Evolutionary conservation across 2,329 filamentous ascomycete genomes (phyloP).

Genomic region (Monilinia fructigena): DNA sequence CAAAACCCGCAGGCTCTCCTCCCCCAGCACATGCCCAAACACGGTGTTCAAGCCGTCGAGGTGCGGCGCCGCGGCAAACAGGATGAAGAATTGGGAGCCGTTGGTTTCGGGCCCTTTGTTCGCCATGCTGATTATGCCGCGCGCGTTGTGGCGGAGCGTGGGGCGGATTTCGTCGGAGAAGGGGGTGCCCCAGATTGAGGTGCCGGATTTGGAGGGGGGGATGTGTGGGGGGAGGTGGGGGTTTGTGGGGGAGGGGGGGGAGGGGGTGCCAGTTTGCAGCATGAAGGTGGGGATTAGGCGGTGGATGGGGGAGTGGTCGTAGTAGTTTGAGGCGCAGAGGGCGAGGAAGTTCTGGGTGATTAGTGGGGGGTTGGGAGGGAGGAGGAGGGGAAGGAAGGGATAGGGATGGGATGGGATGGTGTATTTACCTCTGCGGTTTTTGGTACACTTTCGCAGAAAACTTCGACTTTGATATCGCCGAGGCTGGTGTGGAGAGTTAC

Average conservation of each 20-base stretch:
- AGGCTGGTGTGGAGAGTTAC: conserved; percentile 80
- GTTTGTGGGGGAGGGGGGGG: conserved; percentile 48
- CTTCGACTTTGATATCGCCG: conserved; percentile 89
- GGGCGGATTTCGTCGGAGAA: conserved; percentile 83
- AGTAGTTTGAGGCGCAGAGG: conserved; percentile 77
- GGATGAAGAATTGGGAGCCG: conserved; percentile 79
- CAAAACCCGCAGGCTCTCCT: conserved; percentile 63
- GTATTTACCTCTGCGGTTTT: conserved; percentile 75
- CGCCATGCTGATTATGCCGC: conserved; percentile 74
- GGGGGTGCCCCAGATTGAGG: conserved; percentile 69
- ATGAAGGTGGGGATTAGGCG: conserved; percentile 80
- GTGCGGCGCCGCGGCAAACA: conserved; percentile 74
- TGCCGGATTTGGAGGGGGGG: conserved; percentile 62
- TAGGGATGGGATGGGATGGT: background rate
- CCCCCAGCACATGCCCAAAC: conserved; percentile 71
- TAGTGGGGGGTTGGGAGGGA: conserved; percentile 7
- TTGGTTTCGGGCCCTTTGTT: conserved; percentile 74
- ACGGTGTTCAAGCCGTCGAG: conserved; percentile 82
- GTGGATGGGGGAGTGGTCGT: conserved; percentile 74
- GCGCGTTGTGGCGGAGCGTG: conserved; percentile 63
- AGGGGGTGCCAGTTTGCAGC: conserved; percentile 70
- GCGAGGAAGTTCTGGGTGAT: conserved; percentile 76
- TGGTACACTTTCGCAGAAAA: conserved; percentile 93
- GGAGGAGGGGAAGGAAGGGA: background rate
- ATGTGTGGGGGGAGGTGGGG: conserved; percentile 52